Evolutionary conservation across 129 eudicot genomes (phyloP), one percentile per base, ranked within the genome.

Genomic region (Rutidosis leptorrhynchoides): DNA sequence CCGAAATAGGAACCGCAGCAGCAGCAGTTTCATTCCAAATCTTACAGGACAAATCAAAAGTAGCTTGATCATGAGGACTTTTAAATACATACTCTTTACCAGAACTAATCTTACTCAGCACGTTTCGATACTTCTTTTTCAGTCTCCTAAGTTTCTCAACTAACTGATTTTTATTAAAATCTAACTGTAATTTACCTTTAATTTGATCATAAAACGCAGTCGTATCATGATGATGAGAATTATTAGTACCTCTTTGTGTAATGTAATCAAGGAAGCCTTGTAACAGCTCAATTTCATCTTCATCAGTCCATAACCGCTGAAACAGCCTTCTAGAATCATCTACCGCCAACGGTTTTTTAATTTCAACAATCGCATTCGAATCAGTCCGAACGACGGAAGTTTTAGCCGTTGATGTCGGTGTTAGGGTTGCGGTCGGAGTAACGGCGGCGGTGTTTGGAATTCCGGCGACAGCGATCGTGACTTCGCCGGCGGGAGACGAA

Each of bases 171-270:
- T 88, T 86, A 48, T 94, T 94, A 58, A 89, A 94, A 33, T 88
- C 98, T 1, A 92, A 76, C 81, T 92, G 98, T 42, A 92, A 71
- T 33, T 80, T 92, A 23, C 66, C 67, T 82, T 77, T 92, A 74
- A 92, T 92, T 87, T 85, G 95, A 27, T 92, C 98, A 23, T 92
- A 92, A 73, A 92, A 92, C 66, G 95, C 98, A 30, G 96, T 42
- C 75, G 98, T 92, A 65, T 88, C 98, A 16, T 87, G 93, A 40
- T 92, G 97, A 42, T 90, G 97, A 2, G 75, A 76, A 69, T 54
- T 73, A 15, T 64, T 78, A 1, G 69, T 33, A 7, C 89, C 81
- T 0, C 89, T 80, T 26, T 64, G 75, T 1, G 80, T 53, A 0
- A 83, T 88, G 62, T 92, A 88, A 4, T 92, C 98, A 7, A 81